Base-by-base conservation (phyloP, 768 basidiomycete genomes). In the Hygrophorus russula region DNA sequence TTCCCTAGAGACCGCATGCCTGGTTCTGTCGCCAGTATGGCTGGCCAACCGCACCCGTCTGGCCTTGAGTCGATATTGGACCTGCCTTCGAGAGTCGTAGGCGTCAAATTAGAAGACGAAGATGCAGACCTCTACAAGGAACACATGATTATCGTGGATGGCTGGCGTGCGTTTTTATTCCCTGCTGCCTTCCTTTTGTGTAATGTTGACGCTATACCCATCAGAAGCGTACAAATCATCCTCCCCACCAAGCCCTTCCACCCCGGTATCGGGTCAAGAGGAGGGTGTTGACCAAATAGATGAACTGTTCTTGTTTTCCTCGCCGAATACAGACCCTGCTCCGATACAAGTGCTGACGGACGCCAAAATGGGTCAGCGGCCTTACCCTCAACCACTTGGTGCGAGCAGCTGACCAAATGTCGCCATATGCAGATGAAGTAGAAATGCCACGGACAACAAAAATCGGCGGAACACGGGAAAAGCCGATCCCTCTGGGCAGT, bases 131-230 rank as follows among this genome's bases (percentile, higher is more conserved):
- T 74, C 5, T 59, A 67, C n/a, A 54, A 53, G 28, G 66, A 68
- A 39, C 73, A 75, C 54, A 70, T 85, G 66, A 60, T 68, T 7
- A 52, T 82, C 28, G 70, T 82, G 1, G 68, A 75, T 56, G 82
- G 80, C 20, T 80, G 80, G 79, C 56, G 83, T 83, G 53, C 39
- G 37, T 47, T 29, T 41, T 46, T 12, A 13, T 33, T 38, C 14
- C 36, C 17, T 19, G 30, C 10, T 12, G 17, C 31, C 34, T 8
- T 8, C 14, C 14, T 20, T 11, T 18, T 19, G 10, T 5, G n/a
- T 43, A 7, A 14, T 36, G 2, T 38, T 36, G 37, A 32, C n/a
- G 31, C 24, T 35, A 6, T 45, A 7, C 7, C 4, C 24, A 33
- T 17, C 34, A 70, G 67, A 66, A 32, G 65, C 67, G 0, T 61